Base-by-base conservation (phyloP, 2,329 filamentous ascomycete genomes). In the Zymoseptoria tritici region DNA sequence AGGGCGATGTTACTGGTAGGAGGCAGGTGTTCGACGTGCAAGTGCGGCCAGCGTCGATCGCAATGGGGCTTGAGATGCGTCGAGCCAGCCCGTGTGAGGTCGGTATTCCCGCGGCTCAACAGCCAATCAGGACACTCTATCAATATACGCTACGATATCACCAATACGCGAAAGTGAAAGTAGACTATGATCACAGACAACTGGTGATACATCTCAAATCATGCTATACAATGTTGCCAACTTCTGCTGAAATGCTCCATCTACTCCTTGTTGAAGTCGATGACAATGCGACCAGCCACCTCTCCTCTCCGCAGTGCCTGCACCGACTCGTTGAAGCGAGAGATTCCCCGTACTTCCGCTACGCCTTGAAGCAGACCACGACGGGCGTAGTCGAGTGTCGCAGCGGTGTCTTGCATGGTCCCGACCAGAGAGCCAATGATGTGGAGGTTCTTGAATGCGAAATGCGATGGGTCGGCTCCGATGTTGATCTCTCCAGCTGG, bases 221-320 rank as follows among this genome's bases (percentile, higher is more conserved):
- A 16, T 46, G 36, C 36, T 46, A 46, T 46, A n/a, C 36, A 46
- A 4, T 13, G 36, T 4, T 46, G 36, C 2, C 2, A 6, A 2
- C 36, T 16, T 4, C 13, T n/a, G 16, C 36, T 16, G 36, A 9
- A 24, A 16, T 46, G 3, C 6, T 3, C 5, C n/a, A 46, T 46
- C 36, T 46, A 72, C 31, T 70, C 66, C 64, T 69, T 72, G 62
- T 83, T 81, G 64, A 83, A 83, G 65, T 82, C 78, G 20, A 83
- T 75, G 11, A 83, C 81, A 51, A 80, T 77, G 19, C 81, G 71
- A 1, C 81, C 81, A 7, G 80, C 78, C 52, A 83, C 75, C 64
- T 83, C 74, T 0, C 80, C 80, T 49, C 72, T 73, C 57, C 73
- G 73, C 64, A 83, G 66, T 64, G 78, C 78, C 65, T 81, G 75